A percentile compares a stretch with the other conserved stretches of the same genome.
Conservation (phyloP, 306 rosid species). For the Herpetospermum pedunculosum region DNA sequence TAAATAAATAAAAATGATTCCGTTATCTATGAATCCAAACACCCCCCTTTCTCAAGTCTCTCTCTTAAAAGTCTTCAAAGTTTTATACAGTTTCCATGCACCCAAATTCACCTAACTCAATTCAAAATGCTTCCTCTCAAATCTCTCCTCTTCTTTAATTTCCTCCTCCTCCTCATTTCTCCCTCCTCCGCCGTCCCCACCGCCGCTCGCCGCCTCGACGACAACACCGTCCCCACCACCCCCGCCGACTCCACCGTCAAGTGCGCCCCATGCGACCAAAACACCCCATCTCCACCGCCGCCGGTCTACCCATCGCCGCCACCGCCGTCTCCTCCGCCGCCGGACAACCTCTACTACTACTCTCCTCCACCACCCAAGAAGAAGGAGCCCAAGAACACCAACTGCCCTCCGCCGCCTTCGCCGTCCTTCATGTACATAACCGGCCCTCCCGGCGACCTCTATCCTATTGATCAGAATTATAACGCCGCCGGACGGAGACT, state of each 20-base stretch:
- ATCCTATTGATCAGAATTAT: neutral
- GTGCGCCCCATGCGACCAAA: constrained; percentile 2
- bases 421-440: constrained; percentile 1
- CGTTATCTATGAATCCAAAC: constrained; percentile 2
- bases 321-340: constrained; percentile 7
- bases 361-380: constrained; percentile 8
- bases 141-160: neutral
- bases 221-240: neutral
- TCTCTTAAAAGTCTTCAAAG: neutral
- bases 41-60: neutral
- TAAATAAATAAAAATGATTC: neutral
- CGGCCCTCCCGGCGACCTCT: constrained; percentile 7
- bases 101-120: neutral
- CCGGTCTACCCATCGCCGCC: constrained; percentile 1
- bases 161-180: neutral
- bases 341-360: neutral
- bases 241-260: neutral
- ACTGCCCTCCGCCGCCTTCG: neutral
- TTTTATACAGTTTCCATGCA: constrained; percentile 5
- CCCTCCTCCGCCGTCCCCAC: neutral
- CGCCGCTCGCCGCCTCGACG: neutral
- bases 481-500: neutral
- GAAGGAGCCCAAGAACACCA: neutral
- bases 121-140: neutral
- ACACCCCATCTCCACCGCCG: neutral